Base-by-base conservation (phyloP, 2,329 filamentous ascomycete species). In the Neofusicoccum kwambonambiense region DNA sequence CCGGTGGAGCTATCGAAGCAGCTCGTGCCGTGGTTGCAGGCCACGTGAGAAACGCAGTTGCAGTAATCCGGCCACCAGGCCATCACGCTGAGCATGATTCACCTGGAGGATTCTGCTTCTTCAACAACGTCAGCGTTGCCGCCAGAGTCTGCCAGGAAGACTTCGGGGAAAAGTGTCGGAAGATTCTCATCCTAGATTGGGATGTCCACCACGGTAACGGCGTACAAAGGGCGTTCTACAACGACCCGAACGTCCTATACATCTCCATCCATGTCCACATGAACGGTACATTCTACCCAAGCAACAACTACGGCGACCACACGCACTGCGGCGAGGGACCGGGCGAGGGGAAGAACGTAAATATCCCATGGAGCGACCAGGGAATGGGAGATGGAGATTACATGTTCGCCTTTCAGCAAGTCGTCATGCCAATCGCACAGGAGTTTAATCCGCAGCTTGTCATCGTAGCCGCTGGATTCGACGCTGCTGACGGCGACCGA, bases 331-430 rank as follows among this genome's bases (percentile, higher is more conserved):
- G 88, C 15, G 78, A 78, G 66, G 87, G 84, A 0, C 70, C 79
- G 51, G 88, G 87, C 2, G 65, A 84, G 37, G 88, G 88, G 65
- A 86, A 82, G 78, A 90, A 90, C 67, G 83, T 90, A 66, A 90
- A 90, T 70, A 87, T 90, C 62, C 88, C 88, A 0, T 90, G 88
- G 88, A 89, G 81, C 45, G 82, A 81, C 2, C 83, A 87, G 68
- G 87, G 87, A 0, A 97, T 99, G 92, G 93, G 93, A 1, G 95
- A 99, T 76, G 93, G 92, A 4, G 95, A 99, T 76, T 99, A 99
- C 76, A 87, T 99, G 80, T 94, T 92, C 56, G 95, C 95, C 1
- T 99, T 99, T 71, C 93, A 99, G 71, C 89, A 93, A 74, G 89
- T 98, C 41, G 89, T 99, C 50, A 97, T 99, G 92, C 95, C 95